phyloP scores from a whole-genome alignment of 1,284 basidiomycete genomes.

The Pseudomicrostroma phylloplanum region DNA sequence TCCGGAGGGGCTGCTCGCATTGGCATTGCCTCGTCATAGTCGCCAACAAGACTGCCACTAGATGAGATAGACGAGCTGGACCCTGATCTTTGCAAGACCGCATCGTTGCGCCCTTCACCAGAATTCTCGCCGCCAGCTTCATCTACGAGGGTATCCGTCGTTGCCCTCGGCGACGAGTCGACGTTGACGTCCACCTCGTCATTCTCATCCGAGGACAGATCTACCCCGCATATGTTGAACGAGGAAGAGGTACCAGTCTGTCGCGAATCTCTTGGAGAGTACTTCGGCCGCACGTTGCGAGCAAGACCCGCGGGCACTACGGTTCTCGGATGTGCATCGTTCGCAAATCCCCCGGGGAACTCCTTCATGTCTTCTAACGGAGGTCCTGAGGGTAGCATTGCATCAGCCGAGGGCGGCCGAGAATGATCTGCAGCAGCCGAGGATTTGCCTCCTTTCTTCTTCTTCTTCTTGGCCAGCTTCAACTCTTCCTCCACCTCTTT shows the following conservation, averaged over 20 bases:
- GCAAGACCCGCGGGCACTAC: too few species aligned
- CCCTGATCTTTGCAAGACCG: background rate
- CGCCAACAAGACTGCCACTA: background rate
- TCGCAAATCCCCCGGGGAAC: background rate
- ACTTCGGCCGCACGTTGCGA: background rate
- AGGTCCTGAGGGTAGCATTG: background rate
- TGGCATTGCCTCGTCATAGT: background rate
- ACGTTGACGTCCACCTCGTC: background rate
- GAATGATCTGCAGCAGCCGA: background rate
- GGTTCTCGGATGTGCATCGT: constrained; percentile 2
- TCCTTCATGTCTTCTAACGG: background rate
- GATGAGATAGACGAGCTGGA: constrained; percentile 1
- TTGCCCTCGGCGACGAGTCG: background rate
- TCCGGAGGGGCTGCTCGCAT: background rate
- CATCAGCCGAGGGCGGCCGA: background rate
- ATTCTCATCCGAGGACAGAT: background rate
- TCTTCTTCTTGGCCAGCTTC: background rate
- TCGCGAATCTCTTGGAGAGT: background rate
- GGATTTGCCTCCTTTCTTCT: background rate
- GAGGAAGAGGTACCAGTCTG: background rate
- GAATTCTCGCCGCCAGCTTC: background rate
- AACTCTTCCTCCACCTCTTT: constrained; percentile 1
- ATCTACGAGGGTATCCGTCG: background rate
- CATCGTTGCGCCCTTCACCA: background rate
- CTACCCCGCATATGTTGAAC: background rate